phyloP scores from a whole-genome alignment of 2,329 filamentous ascomycete genomes.

The Apiospora pterosperma region DNA sequence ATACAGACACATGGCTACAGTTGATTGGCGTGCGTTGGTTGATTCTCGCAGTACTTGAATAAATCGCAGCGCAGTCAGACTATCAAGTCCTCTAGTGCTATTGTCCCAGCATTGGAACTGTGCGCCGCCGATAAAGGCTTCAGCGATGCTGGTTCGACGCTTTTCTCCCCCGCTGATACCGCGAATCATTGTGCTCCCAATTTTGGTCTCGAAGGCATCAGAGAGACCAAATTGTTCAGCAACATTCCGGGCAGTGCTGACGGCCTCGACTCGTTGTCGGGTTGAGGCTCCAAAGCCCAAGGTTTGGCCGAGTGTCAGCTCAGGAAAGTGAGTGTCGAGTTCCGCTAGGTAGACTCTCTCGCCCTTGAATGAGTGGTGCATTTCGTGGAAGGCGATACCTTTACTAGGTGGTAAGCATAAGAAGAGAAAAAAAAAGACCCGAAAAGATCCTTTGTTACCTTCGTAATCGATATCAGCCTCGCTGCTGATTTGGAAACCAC shows the following conservation, averaged over 20 bases:
- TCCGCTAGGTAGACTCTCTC: constrained; percentile 31
- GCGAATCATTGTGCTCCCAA: constrained; percentile 59
- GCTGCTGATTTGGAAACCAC: constrained; percentile 12
- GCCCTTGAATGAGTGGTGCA: background rate
- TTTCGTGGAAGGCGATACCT: background rate
- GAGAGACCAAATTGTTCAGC: constrained; percentile 43
- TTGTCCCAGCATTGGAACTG: constrained; percentile 19
- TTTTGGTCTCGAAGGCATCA: constrained; percentile 55
- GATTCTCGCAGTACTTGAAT: background rate
- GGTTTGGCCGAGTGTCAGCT: constrained; percentile 58
- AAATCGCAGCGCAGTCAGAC: constrained; percentile 1
- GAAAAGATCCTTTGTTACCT: too few species aligned
- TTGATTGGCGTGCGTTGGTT: background rate
- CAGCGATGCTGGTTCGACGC: constrained; percentile 66
- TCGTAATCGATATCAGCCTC: constrained; percentile 13
- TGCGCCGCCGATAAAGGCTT: constrained; percentile 53
- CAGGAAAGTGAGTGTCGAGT: constrained; percentile 44
- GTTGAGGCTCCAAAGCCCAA: constrained; percentile 58
- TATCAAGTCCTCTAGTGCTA: background rate
- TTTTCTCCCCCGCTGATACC: constrained; percentile 57
- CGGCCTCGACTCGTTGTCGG: constrained; percentile 6
- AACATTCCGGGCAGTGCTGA: background rate
- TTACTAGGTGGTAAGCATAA: background rate
- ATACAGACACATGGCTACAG: background rate
- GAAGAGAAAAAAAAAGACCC: too few species aligned